A percentile compares a stretch with the other conserved stretches of the same genome.
These are phyloP conservation scores for Fusarium verrucosum DNA, from an alignment of 2,329 filamentous ascomycete genomes.

Conservation along the genomic window DNA sequence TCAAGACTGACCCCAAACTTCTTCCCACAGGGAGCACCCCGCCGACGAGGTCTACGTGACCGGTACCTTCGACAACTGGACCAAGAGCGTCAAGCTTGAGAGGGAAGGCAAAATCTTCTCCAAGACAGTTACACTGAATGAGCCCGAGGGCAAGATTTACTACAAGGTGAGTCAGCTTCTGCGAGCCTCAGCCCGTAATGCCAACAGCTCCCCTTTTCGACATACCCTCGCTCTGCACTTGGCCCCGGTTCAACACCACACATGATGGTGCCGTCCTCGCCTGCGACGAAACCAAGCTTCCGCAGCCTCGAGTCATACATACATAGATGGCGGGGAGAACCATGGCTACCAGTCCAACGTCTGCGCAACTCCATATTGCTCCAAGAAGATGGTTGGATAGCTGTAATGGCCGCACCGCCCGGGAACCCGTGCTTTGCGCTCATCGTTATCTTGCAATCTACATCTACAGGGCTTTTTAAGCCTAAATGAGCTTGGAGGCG, in stretches of 20 bases:
- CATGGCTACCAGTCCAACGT: slow-evolving; percentile 1
- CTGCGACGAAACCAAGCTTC: slow-evolving; percentile 12
- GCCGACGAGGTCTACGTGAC: slow-evolving; percentile 93
- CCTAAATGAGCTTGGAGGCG: slow-evolving; percentile 37
- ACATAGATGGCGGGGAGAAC: slow-evolving; percentile 6
- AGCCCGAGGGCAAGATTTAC: slow-evolving; percentile 75
- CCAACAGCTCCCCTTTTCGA: slow-evolving; percentile 17
- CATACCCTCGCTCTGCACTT: slow-evolving; percentile 15
- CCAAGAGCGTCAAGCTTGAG: slow-evolving; percentile 83
- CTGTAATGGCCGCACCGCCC: slow-evolving; percentile 18
- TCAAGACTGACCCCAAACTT: slow-evolving; percentile 34
- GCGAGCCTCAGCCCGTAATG: slow-evolving; percentile 16
- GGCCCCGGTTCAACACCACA: background rate
- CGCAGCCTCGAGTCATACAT: background rate
- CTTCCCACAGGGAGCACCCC: slow-evolving; percentile 75
- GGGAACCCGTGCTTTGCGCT: slow-evolving; percentile 34
- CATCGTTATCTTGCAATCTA: slow-evolving; percentile 35
- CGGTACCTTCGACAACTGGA: slow-evolving; percentile 95
- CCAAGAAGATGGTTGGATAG: slow-evolving; percentile 19
- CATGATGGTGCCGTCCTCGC: background rate
- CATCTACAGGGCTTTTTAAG: slow-evolving; percentile 38
- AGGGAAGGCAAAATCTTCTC: slow-evolving; percentile 78
- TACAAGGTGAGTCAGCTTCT: slow-evolving; percentile 81
- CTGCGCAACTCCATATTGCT: slow-evolving; percentile 22
- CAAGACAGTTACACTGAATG: slow-evolving; percentile 80